Percentiles rank a stretch among this genome's conserved stretches.
Conservation (phyloP, 1,284 basidiomycete species). For the Volvariella volvacea region DNA sequence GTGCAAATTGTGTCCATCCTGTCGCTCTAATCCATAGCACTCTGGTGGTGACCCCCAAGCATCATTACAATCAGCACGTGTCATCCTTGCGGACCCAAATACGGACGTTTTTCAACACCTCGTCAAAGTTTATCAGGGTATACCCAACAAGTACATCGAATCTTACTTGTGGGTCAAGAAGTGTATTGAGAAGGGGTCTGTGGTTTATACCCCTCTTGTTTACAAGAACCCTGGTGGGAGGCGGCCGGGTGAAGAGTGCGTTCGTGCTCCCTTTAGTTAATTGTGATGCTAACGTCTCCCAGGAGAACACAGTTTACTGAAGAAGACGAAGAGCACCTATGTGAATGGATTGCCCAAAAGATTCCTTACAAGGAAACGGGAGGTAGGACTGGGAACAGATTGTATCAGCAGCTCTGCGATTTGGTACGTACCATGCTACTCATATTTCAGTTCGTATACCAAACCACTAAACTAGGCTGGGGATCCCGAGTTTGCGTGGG, state of each 20-base stretch:
- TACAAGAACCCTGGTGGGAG: conserved; percentile 78
- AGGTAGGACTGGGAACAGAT: conserved; percentile 68
- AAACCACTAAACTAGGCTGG: conserved; percentile 29
- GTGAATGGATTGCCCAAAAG: conserved; percentile 69
- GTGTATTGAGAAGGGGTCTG: conserved; percentile 59
- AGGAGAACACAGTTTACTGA: conserved; percentile 72
- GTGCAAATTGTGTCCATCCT: conserved; percentile 8
- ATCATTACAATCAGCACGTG: conserved; percentile 55
- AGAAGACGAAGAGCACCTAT: conserved; percentile 65
- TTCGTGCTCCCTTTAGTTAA: conserved; percentile 8
- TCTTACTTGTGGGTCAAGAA: conserved; percentile 76
- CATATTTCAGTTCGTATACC: background rate
- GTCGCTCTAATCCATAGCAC: conserved; percentile 37
- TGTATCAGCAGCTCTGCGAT: conserved; percentile 61
- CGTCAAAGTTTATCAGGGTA: conserved; percentile 59
- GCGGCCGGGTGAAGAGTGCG: conserved; percentile 73
- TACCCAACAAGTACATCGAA: conserved; percentile 66
- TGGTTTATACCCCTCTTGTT: conserved; percentile 62
- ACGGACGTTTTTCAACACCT: conserved; percentile 66
- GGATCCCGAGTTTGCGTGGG: conserved; percentile 71
- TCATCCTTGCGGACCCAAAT: conserved; percentile 71
- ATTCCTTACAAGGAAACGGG: conserved; percentile 76
- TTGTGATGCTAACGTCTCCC: conserved; percentile 5
- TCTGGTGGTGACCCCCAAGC: conserved; percentile 71
- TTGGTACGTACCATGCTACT: conserved; percentile 35